These are phyloP conservation scores for Ceratobasidium theobromae DNA, from an alignment of 1,284 basidiomycete genomes.

Conservation along the genomic window DNA sequence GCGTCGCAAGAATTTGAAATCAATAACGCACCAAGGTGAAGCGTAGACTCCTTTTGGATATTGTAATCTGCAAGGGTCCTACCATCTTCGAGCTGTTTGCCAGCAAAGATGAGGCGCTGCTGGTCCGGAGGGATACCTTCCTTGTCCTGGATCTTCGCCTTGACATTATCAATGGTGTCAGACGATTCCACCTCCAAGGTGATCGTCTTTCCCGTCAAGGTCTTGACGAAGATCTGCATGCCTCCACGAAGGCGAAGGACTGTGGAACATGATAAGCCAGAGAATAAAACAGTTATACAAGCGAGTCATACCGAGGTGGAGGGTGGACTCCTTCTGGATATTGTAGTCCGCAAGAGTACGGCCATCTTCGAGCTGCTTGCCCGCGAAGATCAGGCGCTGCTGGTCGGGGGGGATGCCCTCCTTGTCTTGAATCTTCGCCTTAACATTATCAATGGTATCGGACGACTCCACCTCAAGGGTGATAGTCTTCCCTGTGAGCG, in stretches of 20 bases:
- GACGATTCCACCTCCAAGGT: no score
- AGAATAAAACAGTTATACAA: constrained; percentile 38
- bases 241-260: constrained; percentile 52
- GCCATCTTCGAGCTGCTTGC: constrained; percentile 96
- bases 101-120: no score
- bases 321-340: constrained; percentile 95
- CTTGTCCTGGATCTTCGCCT: no score
- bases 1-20: constrained; percentile 8
- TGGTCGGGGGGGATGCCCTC: no score
- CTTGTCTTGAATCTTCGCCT: no score
- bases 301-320: constrained; percentile 66
- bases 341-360: constrained; percentile 88
- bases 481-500: constrained; percentile 99
- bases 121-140: no score
- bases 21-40: constrained; percentile 49
- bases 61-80: constrained; percentile 50
- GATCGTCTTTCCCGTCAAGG: constrained; percentile 52
- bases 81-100: constrained; percentile 42
- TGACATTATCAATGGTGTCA: no score
- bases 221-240: constrained; percentile 53
- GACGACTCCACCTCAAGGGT: no score
- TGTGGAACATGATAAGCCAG: constrained; percentile 41
- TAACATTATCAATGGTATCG: no score
- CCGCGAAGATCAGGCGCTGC: no score
- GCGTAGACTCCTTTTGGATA: constrained; percentile 47